Conservation (phyloP, 345 rosid species). For the Mallotus nudiflorus region DNA sequence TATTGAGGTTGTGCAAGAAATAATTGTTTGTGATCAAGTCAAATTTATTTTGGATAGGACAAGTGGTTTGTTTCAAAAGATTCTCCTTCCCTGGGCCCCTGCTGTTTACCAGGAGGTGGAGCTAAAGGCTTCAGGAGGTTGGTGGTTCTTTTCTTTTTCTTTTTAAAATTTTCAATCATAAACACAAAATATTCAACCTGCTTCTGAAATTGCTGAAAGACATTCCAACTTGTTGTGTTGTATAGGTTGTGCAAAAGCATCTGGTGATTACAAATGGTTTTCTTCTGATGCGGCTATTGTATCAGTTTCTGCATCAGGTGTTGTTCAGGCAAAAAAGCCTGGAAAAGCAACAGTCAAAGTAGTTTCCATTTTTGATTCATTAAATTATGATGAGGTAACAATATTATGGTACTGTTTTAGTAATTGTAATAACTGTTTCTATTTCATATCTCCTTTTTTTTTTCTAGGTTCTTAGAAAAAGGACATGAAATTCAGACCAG, state of each 20-base stretch:
- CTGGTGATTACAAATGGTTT: slow-evolving; percentile 87
- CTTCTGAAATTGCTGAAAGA: slow-evolving; percentile 19
- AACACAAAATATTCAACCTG: not conserved
- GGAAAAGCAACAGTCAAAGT: slow-evolving; percentile 81
- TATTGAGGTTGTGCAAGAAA: slow-evolving; percentile 70
- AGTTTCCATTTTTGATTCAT: slow-evolving; percentile 68
- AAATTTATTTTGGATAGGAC: slow-evolving; percentile 48
- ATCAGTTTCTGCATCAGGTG: slow-evolving; percentile 73
- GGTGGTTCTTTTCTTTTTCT: slow-evolving; percentile 24
- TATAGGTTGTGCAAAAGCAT: slow-evolving; percentile 78
- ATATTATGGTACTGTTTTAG: not conserved
- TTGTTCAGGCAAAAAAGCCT: slow-evolving; percentile 84
- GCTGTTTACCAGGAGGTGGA: slow-evolving; percentile 79
- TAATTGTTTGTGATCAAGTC: slow-evolving; percentile 75
- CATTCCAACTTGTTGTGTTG: slow-evolving; percentile 17
- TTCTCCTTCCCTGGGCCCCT: slow-evolving; percentile 87
- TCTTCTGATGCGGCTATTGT: slow-evolving; percentile 66
- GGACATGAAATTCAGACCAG: not conserved
- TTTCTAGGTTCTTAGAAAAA: not conserved
- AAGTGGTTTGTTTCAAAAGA: slow-evolving; percentile 35
- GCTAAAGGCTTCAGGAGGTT: slow-evolving; percentile 80
- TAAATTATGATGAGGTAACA: slow-evolving; percentile 85
- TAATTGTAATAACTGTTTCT: not conserved
- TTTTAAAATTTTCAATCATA: slow-evolving; percentile 11
- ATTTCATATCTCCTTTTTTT: not conserved